phyloP scores from a whole-genome alignment of 257 asterid species.

The Ophiorrhiza pumila region DNA sequence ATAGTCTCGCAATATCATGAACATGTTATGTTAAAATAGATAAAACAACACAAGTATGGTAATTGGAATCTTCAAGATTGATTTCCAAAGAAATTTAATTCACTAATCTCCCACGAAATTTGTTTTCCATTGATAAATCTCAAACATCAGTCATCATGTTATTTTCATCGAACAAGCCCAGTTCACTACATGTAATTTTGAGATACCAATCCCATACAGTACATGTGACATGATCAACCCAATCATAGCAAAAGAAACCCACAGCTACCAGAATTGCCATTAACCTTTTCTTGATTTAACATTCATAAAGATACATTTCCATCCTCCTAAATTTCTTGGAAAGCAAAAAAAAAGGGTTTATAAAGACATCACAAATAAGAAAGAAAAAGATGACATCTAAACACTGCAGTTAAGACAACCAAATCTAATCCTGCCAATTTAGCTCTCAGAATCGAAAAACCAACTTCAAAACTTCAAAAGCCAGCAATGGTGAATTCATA shows the following conservation, averaged over 20 bases:
- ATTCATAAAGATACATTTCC: too few species aligned
- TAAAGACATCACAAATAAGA: not conserved
- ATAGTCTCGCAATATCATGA: not conserved
- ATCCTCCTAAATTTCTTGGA: too few species aligned
- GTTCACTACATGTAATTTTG: not conserved
- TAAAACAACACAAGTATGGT: not conserved
- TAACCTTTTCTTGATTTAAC: not conserved
- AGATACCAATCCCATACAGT: not conserved
- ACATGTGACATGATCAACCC: not conserved
- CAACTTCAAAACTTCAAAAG: not conserved
- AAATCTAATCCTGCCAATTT: not conserved
- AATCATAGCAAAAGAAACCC: not conserved
- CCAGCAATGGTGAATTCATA: not conserved
- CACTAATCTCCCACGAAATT: not conserved
- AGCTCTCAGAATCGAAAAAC: not conserved
- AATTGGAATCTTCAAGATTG: not conserved
- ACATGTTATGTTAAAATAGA: too few species aligned
- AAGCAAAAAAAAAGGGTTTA: too few species aligned
- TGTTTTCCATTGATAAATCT: not conserved
- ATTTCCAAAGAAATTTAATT: not conserved
- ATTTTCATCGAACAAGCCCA: not conserved
- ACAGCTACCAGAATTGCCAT: not conserved
- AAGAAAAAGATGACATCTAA: not conserved
- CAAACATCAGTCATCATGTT: not conserved
- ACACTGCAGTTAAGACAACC: not conserved